Percentiles rank a stretch among this genome's conserved stretches.
phyloP scores from a whole-genome alignment of 768 basidiomycete species.

The Suillus ampliporus region DNA sequence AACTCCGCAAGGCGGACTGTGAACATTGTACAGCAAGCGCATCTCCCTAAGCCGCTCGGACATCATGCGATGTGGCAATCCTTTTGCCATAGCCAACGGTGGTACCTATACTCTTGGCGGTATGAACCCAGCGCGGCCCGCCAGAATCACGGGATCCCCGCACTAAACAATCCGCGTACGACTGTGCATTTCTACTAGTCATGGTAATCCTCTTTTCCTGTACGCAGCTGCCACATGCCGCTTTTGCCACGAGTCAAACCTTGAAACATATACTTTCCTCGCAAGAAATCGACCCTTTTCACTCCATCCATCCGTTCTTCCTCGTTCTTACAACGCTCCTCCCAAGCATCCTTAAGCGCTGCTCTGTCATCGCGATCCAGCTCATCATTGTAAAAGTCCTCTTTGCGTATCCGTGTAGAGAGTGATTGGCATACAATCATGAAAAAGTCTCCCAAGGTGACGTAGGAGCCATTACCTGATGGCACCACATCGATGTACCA shows the following conservation, averaged over 20 bases:
- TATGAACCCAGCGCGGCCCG: neutral
- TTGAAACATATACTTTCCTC: conserved; percentile 53
- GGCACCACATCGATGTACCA: conserved; percentile 70
- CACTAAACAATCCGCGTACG: neutral
- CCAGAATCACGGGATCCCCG: neutral
- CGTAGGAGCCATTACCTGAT: conserved; percentile 50
- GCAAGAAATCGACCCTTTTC: conserved; percentile 64
- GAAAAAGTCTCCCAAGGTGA: conserved; percentile 64
- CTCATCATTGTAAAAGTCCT: conserved; percentile 66
- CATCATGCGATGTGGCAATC: too few relatives aligned
- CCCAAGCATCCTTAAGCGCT: conserved; percentile 50
- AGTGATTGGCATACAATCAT: conserved; percentile 50
- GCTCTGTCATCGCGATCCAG: conserved; percentile 52
- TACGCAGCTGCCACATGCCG: conserved; percentile 72
- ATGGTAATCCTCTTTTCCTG: conserved; percentile 41
- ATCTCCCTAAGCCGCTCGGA: too few relatives aligned
- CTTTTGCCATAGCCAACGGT: too few relatives aligned
- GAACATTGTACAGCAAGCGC: neutral
- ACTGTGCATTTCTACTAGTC: neutral
- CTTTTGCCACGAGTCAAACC: conserved; percentile 59
- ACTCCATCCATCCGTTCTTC: conserved; percentile 50
- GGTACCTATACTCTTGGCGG: neutral
- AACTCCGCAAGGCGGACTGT: neutral
- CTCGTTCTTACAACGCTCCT: conserved; percentile 46
- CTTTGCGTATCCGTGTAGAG: conserved; percentile 47